Evolutionary conservation across 2,329 filamentous ascomycete species (phyloP), one percentile per base, ranked within the genome.

Genomic region (Parascedosporium putredinis): DNA sequence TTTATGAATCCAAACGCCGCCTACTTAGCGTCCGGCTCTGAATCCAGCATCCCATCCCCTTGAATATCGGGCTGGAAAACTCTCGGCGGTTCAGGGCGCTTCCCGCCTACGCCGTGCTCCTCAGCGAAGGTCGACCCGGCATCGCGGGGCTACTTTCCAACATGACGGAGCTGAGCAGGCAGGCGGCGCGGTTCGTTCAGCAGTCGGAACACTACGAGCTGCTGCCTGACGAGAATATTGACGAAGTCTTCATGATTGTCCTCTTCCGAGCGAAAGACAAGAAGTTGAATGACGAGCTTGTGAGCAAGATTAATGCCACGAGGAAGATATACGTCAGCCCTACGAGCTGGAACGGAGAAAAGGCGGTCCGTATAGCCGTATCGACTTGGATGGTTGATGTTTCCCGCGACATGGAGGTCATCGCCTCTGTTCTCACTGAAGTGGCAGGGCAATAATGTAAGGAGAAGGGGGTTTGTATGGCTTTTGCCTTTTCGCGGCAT

Each of bases 31-130:
- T 60, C 67, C 7, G 64, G 65, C 18, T 62, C 64, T 14, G 58
- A 59, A 3, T 61, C 52, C 53, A 60, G 45, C 59, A 84, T 93
- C 54, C 80, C 83, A n/a, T 90, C 86, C 90, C 90, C 0, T 70
- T 95, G 14, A 91, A 95, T 64, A 79, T 93, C 51, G 88, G 89
- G 18, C 72, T 96, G 18, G 90, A 96, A 59, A 96, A 96, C 66
- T 95, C 89, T 2, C 81, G 90, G 34, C 83, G 90, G 5, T 95
- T 96, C 70, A 80, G 91, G 49, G 90, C 90, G 0, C 71, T 96
- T n/a, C 90, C 91, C 0, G 85, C 88, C 7, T 96, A 96, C 60
- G 83, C 88, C 9, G 85, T 83, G 0, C 74, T 96, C 2, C 63
- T 84, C 18, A 83, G 84, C 44, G 84, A 93, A 58, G 91, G 91